Base-by-base conservation (phyloP, 2,329 filamentous ascomycete genomes). In the Fusarium multiceps region DNA sequence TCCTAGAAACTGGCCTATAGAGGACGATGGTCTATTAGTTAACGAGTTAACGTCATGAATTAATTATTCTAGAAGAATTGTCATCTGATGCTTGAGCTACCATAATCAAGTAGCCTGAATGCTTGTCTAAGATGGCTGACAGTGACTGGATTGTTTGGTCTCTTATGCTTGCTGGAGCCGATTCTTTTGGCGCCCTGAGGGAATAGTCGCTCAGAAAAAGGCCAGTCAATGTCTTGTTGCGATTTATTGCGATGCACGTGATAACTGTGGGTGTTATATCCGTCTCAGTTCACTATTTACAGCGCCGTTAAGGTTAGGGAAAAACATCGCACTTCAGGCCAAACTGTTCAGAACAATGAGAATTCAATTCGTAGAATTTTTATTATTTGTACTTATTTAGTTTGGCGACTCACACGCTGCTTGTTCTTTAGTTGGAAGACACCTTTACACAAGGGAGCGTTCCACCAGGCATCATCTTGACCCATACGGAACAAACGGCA, bases 1-100 rank as follows among this genome's bases (percentile, higher is more conserved):
- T 70, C 6, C 45, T 70, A 4, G 67, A 70, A 27, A 55, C 59
- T 30, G 67, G 63, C 0, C 12, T 71, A 12, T 70, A 56, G 14
- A 40, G 18, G 10, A 9, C 21, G 21, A 21, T 21, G 21, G 21
- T 21, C 21, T 21, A 4, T 7, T 37, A 48, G 9, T 9, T 28
- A 16, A 28, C 2, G n/a, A 34, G 18, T 18, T n/a, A n/a, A 21
- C 11, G 16, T n/a, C 23, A 9, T n/a, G 6, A n/a, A 37, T 37
- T 7, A 37, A 48, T 14, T 28, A 6, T 11, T 6, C 27, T 16
- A 11, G 16, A 37, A 18, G 16, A 1, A 9, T 27, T 27, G 9
- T 10, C 25, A 27, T 3, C 25, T 27, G 8, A 27, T 27, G 25
- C 25, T 27, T 27, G 9, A 3, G 25, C 25, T 27, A 27, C 25